Evolutionary conservation across 2,329 filamentous ascomycete genomes (phyloP).

Genomic region (Pleochaeta shiraiana): DNA sequence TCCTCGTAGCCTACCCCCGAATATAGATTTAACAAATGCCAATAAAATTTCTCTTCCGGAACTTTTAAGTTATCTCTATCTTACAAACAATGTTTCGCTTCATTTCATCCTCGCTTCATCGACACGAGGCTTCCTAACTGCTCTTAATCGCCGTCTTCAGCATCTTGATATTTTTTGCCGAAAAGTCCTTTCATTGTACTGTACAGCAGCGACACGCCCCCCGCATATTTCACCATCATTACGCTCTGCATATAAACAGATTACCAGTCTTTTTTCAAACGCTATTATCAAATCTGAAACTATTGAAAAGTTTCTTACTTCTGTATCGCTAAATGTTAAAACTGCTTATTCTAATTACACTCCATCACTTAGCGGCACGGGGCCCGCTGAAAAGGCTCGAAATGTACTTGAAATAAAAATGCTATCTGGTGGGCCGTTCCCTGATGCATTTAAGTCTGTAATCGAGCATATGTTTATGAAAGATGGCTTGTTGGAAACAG

Average conservation of each 20-base stretch:
- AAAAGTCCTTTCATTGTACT: constrained; percentile 12
- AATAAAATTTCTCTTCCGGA: constrained; percentile 25
- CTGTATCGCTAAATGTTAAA: constrained; percentile 13
- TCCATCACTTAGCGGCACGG: constrained; percentile 9
- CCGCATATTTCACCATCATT: constrained; percentile 12
- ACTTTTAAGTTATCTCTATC: constrained; percentile 29
- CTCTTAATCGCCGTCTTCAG: constrained; percentile 40
- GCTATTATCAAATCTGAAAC: constrained; percentile 16
- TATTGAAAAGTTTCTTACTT: constrained; percentile 15
- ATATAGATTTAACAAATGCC: constrained; percentile 24
- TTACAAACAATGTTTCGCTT: constrained; percentile 33
- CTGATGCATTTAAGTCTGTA: constrained; percentile 16
- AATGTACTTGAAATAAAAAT: constrained; percentile 17
- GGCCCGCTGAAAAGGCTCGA: constrained; percentile 10
- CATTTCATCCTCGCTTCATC: constrained; percentile 51
- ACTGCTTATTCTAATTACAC: constrained; percentile 12
- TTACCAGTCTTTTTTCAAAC: constrained; percentile 14
- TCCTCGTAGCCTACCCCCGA: constrained; percentile 25
- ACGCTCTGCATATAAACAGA: constrained; percentile 15
- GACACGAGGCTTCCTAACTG: constrained; percentile 48
- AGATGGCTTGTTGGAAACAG: constrained; percentile 11
- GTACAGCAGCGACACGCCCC: background rate
- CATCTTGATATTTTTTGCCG: constrained; percentile 27
- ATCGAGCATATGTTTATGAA: constrained; percentile 15
- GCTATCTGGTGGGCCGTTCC: constrained; percentile 16